Percentiles rank a stretch among this genome's conserved stretches.
Evolutionary conservation across 805 yeast genomes (phyloP).

Genomic region (Monosporozyma siamensis): DNA sequence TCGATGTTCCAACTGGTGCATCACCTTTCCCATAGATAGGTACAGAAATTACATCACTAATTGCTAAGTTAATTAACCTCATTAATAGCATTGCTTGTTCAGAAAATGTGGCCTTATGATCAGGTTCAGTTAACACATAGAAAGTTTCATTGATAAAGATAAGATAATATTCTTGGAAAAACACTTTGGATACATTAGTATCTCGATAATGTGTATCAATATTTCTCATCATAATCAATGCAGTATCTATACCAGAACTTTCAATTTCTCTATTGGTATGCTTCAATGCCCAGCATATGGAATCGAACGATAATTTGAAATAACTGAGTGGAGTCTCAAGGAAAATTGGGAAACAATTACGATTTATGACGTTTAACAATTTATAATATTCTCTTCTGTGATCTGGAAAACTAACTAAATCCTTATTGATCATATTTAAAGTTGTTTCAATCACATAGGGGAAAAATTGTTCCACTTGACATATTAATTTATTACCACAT

Average conservation of each 20-base stretch:
- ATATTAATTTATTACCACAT: constrained; percentile 81
- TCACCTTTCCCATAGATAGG: constrained; percentile 59
- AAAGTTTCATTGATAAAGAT: constrained; percentile 80
- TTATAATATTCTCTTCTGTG: constrained; percentile 61
- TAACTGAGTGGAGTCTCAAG: constrained; percentile 76
- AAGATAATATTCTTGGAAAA: constrained; percentile 76
- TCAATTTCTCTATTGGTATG: constrained; percentile 93
- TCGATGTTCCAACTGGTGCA: constrained; percentile 71
- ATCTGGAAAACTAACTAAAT: constrained; percentile 89
- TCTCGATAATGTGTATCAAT: constrained; percentile 55
- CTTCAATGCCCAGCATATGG: constrained; percentile 93
- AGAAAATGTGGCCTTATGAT: constrained; percentile 88
- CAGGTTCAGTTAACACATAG: constrained; percentile 84
- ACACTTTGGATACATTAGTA: constrained; percentile 59
- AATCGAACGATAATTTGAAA: constrained; percentile 77
- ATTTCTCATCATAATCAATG: constrained; percentile 69
- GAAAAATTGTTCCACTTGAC: constrained; percentile 75
- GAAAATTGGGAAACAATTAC: constrained; percentile 67
- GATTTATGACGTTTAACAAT: constrained; percentile 6
- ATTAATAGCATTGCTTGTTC: constrained; percentile 74
- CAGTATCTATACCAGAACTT: constrained; percentile 49
- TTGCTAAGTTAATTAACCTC: constrained; percentile 67
- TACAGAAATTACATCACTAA: constrained; percentile 53
- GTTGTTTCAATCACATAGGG: constrained; percentile 86
- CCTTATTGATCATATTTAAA: constrained; percentile 83